Conservation (phyloP, 495 filamentous ascomycete species). For the Lentithecium fluviatile region DNA sequence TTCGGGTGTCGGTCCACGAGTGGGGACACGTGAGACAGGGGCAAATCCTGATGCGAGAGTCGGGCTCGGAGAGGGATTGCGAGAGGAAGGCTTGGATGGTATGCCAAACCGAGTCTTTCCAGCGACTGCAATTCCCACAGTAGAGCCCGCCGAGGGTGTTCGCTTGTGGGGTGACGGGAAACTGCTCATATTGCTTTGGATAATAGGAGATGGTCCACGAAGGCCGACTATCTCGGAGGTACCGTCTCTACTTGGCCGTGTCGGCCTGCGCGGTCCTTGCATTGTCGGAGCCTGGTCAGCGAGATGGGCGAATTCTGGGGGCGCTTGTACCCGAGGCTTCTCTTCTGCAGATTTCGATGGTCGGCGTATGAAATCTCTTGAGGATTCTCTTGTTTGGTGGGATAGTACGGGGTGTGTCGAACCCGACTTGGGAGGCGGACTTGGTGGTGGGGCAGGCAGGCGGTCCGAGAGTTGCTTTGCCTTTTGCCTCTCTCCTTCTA, state of each 20-base stretch:
- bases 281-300: slow-evolving; percentile 30
- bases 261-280: slow-evolving; percentile 35
- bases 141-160: slow-evolving; percentile 38
- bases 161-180: slow-evolving; percentile 49
- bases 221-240: slow-evolving; percentile 64
- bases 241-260: slow-evolving; percentile 76
- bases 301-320: slow-evolving; percentile 47
- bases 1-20: slow-evolving; percentile 33
- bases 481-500: slow-evolving; percentile 47
- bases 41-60: slow-evolving; percentile 18
- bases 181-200: slow-evolving; percentile 70
- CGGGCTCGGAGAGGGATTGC: slow-evolving; percentile 46
- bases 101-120: slow-evolving; percentile 34
- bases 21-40: slow-evolving; percentile 34
- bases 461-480: slow-evolving; percentile 48
- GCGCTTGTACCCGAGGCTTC: slow-evolving; percentile 30
- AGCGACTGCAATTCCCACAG: slow-evolving; percentile 8
- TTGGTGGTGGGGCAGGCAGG: slow-evolving; percentile 55
- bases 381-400: neutral
- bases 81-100: slow-evolving; percentile 40
- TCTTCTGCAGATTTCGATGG: slow-evolving; percentile 2
- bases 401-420: slow-evolving; percentile 52
- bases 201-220: slow-evolving; percentile 62
- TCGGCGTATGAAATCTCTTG: neutral
- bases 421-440: slow-evolving; percentile 59